phyloP scores from a whole-genome alignment of 768 basidiomycete species.

The Suillus subaureus region DNA sequence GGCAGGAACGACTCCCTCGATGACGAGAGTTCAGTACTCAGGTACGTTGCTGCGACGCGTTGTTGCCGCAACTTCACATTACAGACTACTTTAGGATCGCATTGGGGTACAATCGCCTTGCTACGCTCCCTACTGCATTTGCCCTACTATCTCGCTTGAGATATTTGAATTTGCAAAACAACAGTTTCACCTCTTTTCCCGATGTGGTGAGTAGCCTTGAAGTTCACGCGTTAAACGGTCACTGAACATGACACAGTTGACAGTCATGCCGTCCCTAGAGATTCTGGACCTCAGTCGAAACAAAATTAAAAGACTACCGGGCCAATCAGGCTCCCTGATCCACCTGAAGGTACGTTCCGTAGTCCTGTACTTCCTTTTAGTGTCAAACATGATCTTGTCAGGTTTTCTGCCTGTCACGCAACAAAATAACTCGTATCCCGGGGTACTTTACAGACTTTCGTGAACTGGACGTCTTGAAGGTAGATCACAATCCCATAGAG shows the following conservation, averaged over 20 bases:
- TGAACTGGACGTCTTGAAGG: conserved; percentile 75
- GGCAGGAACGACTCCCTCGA: conserved; percentile 48
- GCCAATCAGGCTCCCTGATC: conserved; percentile 74
- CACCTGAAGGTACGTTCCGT: conserved; percentile 64
- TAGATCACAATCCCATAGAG: conserved; percentile 91
- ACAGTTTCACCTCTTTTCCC: conserved; percentile 81
- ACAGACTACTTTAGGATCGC: conserved; percentile 62
- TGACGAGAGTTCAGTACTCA: conserved; percentile 56
- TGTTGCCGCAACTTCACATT: conserved; percentile 12
- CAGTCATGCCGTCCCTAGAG: conserved; percentile 83
- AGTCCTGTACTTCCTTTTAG: not conserved
- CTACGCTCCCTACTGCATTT: conserved; percentile 76
- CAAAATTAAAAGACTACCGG: conserved; percentile 79
- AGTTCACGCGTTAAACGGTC: conserved; percentile 7
- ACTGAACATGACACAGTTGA: conserved; percentile 55
- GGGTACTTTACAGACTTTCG: conserved; percentile 74
- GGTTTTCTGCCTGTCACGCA: conserved; percentile 87
- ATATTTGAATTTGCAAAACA: conserved; percentile 87
- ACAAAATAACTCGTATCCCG: conserved; percentile 81
- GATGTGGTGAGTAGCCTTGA: conserved; percentile 66
- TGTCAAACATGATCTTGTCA: conserved; percentile 31
- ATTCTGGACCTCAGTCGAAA: conserved; percentile 95
- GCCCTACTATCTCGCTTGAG: conserved; percentile 70
- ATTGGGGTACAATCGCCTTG: conserved; percentile 81
- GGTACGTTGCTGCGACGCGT: conserved; percentile 44